Conservation (phyloP, 768 basidiomycete species). For the Thelephora ganbajun region DNA sequence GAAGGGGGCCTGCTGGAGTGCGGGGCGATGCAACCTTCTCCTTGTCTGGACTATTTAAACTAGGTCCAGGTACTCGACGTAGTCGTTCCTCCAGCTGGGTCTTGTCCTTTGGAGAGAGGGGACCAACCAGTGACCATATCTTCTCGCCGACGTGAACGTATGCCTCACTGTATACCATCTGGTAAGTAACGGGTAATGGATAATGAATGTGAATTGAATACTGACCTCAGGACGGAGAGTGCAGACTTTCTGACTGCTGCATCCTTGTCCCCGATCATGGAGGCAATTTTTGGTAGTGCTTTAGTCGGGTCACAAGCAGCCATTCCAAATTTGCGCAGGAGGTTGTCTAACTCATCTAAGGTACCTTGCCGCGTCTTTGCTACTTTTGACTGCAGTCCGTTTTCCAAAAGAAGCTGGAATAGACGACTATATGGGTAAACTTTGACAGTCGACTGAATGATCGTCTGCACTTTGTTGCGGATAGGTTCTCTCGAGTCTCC, state of each 20-base stretch:
- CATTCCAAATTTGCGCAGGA: slow-evolving; percentile 75
- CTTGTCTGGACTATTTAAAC: slow-evolving; percentile 23
- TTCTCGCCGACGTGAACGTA: slow-evolving; percentile 77
- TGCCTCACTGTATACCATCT: slow-evolving; percentile 41
- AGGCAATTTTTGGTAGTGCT: slow-evolving; percentile 63
- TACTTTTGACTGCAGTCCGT: slow-evolving; percentile 82
- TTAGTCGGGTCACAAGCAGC: slow-evolving; percentile 69
- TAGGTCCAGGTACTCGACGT: slow-evolving; percentile 64
- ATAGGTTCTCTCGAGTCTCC: slow-evolving; percentile 85
- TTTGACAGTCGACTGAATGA: slow-evolving; percentile 75
- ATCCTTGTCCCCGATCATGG: slow-evolving; percentile 83
- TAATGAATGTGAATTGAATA: slow-evolving; percentile 6
- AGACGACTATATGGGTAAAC: slow-evolving; percentile 90
- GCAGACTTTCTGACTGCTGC: slow-evolving; percentile 81
- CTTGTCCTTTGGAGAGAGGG: slow-evolving; percentile 73
- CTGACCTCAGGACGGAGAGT: slow-evolving; percentile 65
- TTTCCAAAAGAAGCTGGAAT: slow-evolving; percentile 76
- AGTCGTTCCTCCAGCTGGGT: slow-evolving; percentile 86
- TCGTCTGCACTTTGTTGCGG: slow-evolving; percentile 64
- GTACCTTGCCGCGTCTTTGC: slow-evolving; percentile 84
- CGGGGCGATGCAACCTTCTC: slow-evolving; percentile 35
- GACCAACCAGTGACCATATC: slow-evolving; percentile 68
- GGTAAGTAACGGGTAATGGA: slow-evolving; percentile 4
- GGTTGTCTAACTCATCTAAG: slow-evolving; percentile 64
- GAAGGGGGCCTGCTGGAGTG: slow-evolving; percentile 28